These are phyloP conservation scores for Pseudozyma tsukubaensis DNA, from an alignment of 1,284 basidiomycete species.

Conservation along the genomic window DNA sequence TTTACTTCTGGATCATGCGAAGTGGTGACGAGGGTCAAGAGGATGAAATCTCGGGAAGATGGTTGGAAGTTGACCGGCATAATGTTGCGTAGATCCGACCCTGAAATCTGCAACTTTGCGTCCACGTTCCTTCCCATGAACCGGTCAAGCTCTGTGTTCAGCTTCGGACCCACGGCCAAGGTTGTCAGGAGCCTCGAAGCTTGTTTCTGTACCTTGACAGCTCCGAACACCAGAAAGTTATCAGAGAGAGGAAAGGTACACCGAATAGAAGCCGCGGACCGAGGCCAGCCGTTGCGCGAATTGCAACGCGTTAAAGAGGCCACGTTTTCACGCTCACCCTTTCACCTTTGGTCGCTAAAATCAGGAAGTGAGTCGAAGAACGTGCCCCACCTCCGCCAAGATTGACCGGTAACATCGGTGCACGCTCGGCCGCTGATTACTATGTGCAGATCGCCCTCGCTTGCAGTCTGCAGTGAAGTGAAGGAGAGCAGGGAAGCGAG, in stretches of 20 bases:
- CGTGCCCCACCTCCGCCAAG: slow-evolving; percentile 1
- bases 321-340: slow-evolving; percentile 6
- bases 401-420: neutral
- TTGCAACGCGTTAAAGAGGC: slow-evolving; percentile 4
- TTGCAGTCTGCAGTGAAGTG: no score
- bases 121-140: neutral
- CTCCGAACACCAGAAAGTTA: no score
- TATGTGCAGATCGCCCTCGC: no score
- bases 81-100: neutral
- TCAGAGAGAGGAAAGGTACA: no score
- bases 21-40: neutral
- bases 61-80: slow-evolving; percentile 2
- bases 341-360: neutral
- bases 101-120: neutral
- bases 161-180: neutral
- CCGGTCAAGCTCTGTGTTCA: no score
- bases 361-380: neutral
- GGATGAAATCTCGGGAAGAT: no score
- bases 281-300: slow-evolving; percentile 2
- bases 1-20: no score
- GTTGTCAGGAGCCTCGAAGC: neutral
- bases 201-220: no score
- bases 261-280: no score
- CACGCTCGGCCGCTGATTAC: no score
- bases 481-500: no score